A percentile compares a stretch with the other conserved stretches of the same genome.
Conservation (phyloP, 495 filamentous ascomycete genomes). For the Amniculicola lignicola region DNA sequence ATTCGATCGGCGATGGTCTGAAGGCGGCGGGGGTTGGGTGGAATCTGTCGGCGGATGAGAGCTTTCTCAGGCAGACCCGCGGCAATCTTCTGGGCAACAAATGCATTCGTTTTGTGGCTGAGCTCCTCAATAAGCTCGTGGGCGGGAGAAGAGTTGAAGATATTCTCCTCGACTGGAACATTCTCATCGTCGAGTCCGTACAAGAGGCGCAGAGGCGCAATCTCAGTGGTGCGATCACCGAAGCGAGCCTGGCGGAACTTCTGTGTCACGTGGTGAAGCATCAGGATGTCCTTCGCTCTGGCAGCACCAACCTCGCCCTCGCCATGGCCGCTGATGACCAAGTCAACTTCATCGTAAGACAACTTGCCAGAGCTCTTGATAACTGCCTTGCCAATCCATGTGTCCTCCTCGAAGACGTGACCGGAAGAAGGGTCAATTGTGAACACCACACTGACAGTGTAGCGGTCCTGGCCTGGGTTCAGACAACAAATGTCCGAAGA, state of each 20-base stretch:
- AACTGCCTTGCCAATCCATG: slow-evolving; percentile 91
- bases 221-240: slow-evolving; percentile 68
- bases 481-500: slow-evolving; percentile 84
- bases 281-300: slow-evolving; percentile 66
- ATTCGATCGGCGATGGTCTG: slow-evolving; percentile 90
- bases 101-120: slow-evolving; percentile 81
- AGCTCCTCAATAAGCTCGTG: slow-evolving; percentile 95
- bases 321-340: slow-evolving; percentile 61
- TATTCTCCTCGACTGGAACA: slow-evolving; percentile 90
- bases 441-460: slow-evolving; percentile 91
- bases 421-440: slow-evolving; percentile 76
- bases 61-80: slow-evolving; percentile 85
- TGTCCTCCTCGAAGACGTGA: slow-evolving; percentile 71
- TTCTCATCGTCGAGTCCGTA: slow-evolving; percentile 98
- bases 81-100: slow-evolving; percentile 80
- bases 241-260: slow-evolving; percentile 87
- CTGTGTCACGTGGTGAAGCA: slow-evolving; percentile 70
- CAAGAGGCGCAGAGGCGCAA: slow-evolving; percentile 81
- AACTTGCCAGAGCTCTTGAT: slow-evolving; percentile 87
- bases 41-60: slow-evolving; percentile 78
- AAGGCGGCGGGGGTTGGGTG: slow-evolving; percentile 82
- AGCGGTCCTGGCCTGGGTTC: slow-evolving; percentile 77
- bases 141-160: slow-evolving; percentile 84
- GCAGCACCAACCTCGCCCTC: slow-evolving; percentile 58
- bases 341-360: slow-evolving; percentile 78